Conservation (phyloP, 257 asterid genomes). For the Henckelia pumila region DNA sequence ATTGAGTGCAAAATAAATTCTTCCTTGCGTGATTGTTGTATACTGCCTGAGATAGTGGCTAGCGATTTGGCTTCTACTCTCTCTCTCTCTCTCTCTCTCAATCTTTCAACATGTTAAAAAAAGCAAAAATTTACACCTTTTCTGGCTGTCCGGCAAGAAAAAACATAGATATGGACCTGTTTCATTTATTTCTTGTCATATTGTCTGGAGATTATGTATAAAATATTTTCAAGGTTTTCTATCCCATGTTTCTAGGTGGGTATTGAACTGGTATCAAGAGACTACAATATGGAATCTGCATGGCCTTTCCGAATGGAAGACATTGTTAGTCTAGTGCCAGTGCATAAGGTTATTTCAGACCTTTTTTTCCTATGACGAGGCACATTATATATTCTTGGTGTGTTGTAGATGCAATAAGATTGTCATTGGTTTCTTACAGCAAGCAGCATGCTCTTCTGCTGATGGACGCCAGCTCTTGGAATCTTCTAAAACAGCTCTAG, state of each 20-base stretch:
- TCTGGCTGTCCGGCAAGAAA: constrained; percentile 8
- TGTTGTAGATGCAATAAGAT: constrained; percentile 22
- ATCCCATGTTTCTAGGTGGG: constrained; percentile 62
- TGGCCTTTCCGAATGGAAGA: constrained; percentile 72
- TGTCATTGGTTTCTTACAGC: constrained; percentile 45
- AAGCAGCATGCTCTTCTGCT: constrained; percentile 97
- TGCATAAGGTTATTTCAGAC: constrained; percentile 66
- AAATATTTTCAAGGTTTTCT: constrained; percentile 22
- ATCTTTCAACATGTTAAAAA: neutral
- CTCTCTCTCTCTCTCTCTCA: neutral
- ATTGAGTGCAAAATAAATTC: neutral
- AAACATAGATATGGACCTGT: neutral
- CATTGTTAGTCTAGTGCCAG: constrained; percentile 82
- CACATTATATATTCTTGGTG: constrained; percentile 15
- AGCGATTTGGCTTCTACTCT: neutral
- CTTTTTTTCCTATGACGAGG: constrained; percentile 14
- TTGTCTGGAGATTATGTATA: constrained; percentile 12
- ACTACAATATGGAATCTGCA: constrained; percentile 71
- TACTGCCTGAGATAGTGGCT: too few species aligned
- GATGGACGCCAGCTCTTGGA: constrained; percentile 94
- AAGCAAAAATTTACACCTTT: neutral
- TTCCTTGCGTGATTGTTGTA: neutral
- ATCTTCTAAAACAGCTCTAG: constrained; percentile 88
- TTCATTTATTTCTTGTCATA: constrained; percentile 14
- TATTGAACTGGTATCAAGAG: constrained; percentile 87